Evolutionary conservation across 768 basidiomycete species (phyloP).

Genomic region (Phylloporus sp.): DNA sequence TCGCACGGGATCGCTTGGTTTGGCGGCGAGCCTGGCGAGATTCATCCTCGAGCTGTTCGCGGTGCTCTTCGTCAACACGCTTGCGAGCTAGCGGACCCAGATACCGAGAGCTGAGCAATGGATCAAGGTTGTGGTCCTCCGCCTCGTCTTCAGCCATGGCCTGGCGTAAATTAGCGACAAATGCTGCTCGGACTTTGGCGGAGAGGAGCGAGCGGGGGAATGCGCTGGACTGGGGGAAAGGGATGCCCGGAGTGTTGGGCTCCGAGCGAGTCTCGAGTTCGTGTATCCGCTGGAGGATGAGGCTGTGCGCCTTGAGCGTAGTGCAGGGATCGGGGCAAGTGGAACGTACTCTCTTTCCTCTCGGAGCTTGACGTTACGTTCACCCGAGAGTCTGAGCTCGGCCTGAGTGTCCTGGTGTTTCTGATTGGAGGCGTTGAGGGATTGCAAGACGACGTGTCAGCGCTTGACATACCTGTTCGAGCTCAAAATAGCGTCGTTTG

Average conservation of each 20-base stretch:
- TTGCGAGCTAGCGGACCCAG: conserved; percentile 42
- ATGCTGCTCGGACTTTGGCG: conserved; percentile 39
- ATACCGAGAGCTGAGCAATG: conserved; percentile 44
- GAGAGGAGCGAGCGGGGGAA: conserved; percentile 48
- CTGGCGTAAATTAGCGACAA: conserved; percentile 46
- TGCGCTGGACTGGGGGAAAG: conserved; percentile 42
- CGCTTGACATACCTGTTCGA: conserved; percentile 59
- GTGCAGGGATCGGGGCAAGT: background rate
- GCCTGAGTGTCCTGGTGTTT: conserved; percentile 56
- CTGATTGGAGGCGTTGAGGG: conserved; percentile 29
- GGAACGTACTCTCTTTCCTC: conserved; percentile 59
- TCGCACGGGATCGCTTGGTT: conserved; percentile 30
- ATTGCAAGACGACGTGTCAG: background rate
- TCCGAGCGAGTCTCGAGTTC: conserved; percentile 51
- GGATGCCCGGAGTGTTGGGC: conserved; percentile 24
- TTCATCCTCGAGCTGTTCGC: conserved; percentile 44
- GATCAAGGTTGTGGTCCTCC: conserved; percentile 46
- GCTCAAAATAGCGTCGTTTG: conserved; percentile 62
- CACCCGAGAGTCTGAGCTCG: conserved; percentile 57
- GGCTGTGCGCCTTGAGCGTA: conserved; percentile 31
- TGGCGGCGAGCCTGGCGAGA: conserved; percentile 38
- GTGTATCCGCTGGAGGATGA: conserved; percentile 55
- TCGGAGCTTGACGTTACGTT: conserved; percentile 58
- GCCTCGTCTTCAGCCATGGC: conserved; percentile 42
- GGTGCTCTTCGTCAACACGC: conserved; percentile 41